A percentile compares a stretch with the other conserved stretches of the same genome.
phyloP scores from a whole-genome alignment of 2,329 filamentous ascomycete species.

The Neonectria ditissima region DNA sequence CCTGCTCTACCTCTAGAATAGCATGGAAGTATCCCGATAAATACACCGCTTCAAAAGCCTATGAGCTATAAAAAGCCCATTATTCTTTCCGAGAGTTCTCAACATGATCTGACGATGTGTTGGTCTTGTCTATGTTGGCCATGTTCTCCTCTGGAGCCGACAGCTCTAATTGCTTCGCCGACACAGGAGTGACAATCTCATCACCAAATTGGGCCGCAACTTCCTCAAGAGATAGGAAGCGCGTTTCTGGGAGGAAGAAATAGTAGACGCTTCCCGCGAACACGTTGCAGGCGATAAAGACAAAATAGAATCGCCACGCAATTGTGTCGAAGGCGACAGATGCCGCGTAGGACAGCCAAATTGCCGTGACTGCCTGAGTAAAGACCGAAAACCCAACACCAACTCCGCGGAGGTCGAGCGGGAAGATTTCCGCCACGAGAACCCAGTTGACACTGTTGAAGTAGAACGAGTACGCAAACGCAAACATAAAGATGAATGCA shows the following conservation, averaged over 20 bases:
- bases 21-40: neutral
- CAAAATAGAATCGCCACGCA: constrained; percentile 48
- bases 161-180: constrained; percentile 12
- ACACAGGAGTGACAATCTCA: constrained; percentile 19
- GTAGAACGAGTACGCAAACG: constrained; percentile 46
- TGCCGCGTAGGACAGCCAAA: constrained; percentile 47
- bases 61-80: neutral
- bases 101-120: constrained; percentile 16
- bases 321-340: constrained; percentile 46
- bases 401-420: constrained; percentile 43
- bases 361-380: constrained; percentile 45
- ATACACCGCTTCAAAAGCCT: neutral
- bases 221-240: constrained; percentile 48
- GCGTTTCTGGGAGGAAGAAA: constrained; percentile 52
- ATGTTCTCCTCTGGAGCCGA: neutral
- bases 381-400: constrained; percentile 45
- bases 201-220: constrained; percentile 51
- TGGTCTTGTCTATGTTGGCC: constrained; percentile 7
- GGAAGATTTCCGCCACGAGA: constrained; percentile 46
- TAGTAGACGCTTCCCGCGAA: constrained; percentile 47
- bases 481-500: constrained; percentile 50
- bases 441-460: constrained; percentile 51
- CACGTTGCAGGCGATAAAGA: constrained; percentile 49
- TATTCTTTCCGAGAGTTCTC: constrained; percentile 6
- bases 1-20: no score